These are phyloP conservation scores for Neofusicoccum sp. DNA, from an alignment of 2,329 filamentous ascomycete genomes.

Conservation along the genomic window DNA sequence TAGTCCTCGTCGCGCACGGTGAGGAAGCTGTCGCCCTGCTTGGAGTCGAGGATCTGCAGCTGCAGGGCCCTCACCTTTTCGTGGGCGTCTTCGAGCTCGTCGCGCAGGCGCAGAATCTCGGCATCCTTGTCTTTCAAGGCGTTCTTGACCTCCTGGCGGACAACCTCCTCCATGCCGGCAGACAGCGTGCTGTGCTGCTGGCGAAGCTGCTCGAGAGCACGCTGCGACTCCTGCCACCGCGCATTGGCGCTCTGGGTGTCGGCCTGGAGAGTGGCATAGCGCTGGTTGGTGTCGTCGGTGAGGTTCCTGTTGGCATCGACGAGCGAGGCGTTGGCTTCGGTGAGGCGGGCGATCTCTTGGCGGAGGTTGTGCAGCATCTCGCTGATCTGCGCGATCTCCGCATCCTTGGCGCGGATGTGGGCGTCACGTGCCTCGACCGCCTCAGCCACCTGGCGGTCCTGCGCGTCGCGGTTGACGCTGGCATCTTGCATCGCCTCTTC, in stretches of 20 bases:
- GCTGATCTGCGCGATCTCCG: constrained; percentile 79
- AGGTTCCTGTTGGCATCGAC: constrained; percentile 75
- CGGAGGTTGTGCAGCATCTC: constrained; percentile 76
- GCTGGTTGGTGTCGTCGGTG: constrained; percentile 70
- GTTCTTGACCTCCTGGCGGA: constrained; percentile 60
- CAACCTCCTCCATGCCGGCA: constrained; percentile 60
- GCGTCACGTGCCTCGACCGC: constrained; percentile 64
- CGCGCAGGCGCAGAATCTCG: constrained; percentile 75
- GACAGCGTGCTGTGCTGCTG: constrained; percentile 62
- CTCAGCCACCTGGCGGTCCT: constrained; percentile 48
- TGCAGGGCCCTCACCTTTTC: constrained; percentile 61
- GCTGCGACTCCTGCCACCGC: constrained; percentile 59
- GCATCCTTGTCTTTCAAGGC: constrained; percentile 77
- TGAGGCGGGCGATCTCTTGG: constrained; percentile 75
- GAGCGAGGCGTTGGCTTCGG: constrained; percentile 78
- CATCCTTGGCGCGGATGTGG: constrained; percentile 76
- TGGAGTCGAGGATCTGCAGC: constrained; percentile 57
- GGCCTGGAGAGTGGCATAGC: constrained; percentile 65
- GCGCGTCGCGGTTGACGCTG: constrained; percentile 51
- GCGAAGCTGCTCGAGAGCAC: constrained; percentile 68
- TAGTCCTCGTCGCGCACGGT: constrained; percentile 85
- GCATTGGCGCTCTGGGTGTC: constrained; percentile 58
- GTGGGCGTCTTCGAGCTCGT: constrained; percentile 71
- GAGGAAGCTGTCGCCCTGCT: constrained; percentile 70
- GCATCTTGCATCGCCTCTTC: constrained; percentile 62